Percentiles rank a stretch among this genome's conserved stretches.
Conservation (phyloP, 192 early-diverging fungal species). For the Martensiomyces pterosporus region DNA sequence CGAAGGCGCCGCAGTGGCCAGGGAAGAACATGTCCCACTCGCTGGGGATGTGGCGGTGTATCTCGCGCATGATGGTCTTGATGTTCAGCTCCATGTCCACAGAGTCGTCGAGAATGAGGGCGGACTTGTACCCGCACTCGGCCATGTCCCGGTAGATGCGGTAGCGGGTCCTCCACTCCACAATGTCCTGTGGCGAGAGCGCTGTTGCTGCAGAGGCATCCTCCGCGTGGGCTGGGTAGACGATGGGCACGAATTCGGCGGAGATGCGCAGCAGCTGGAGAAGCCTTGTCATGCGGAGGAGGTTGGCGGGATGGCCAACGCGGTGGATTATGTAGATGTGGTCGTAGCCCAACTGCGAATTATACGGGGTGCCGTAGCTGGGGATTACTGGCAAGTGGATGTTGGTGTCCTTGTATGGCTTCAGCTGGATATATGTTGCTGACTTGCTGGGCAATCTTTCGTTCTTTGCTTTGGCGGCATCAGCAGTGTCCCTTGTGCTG, state of each 20-base stretch:
- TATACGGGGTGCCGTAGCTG: constrained; percentile 7
- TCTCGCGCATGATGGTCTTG: constrained; percentile 12
- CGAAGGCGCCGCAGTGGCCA: constrained; percentile 32
- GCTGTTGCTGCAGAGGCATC: background rate
- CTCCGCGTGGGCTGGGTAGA: constrained; percentile 6
- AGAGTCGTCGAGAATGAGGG: constrained; percentile 32
- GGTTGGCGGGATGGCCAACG: constrained; percentile 6
- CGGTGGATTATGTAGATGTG: constrained; percentile 39
- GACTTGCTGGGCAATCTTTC: background rate
- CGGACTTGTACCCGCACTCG: constrained; percentile 10
- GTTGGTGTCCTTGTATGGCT: constrained; percentile 14
- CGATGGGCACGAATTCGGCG: constrained; percentile 28
- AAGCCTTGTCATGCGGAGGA: constrained; percentile 13
- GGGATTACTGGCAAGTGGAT: constrained; percentile 12
- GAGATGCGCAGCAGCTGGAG: constrained; percentile 23
- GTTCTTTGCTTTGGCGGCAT: no score
- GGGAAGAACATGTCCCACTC: constrained; percentile 44
- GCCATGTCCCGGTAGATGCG: constrained; percentile 23
- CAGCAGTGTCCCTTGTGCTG: no score
- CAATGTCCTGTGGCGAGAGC: constrained; percentile 1
- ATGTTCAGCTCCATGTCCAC: constrained; percentile 41
- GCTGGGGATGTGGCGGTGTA: constrained; percentile 14
- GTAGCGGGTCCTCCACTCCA: constrained; percentile 17
- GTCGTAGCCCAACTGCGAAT: constrained; percentile 17
- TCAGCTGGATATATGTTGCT: constrained; percentile 3